phyloP scores from a whole-genome alignment of 202 grass and related monocot species.

The Zoysia matrella region DNA sequence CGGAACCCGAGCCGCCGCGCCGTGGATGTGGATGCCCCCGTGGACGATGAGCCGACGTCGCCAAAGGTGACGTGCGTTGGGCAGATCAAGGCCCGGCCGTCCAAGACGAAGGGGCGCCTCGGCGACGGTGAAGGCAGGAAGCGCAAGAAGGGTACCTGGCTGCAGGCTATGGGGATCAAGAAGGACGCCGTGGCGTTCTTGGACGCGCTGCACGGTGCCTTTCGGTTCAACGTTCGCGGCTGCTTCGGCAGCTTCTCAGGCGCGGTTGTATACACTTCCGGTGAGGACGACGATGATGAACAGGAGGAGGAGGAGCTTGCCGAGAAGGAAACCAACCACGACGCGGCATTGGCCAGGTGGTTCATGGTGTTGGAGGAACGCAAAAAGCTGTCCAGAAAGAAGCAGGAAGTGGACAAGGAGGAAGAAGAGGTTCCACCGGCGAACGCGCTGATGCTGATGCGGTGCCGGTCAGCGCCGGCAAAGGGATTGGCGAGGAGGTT shows the following conservation, averaged over 20 bases:
- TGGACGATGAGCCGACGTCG: conserved; percentile 70
- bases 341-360: conserved; percentile 72
- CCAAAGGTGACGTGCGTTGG: conserved; percentile 84
- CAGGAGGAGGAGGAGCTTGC: conserved; percentile 23
- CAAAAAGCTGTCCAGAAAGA: conserved; percentile 42
- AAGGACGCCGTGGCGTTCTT: conserved; percentile 70
- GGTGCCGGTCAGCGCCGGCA: conserved; percentile 70
- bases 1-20: conserved; percentile 48
- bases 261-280: conserved; percentile 65
- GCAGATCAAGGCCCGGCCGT: conserved; percentile 76
- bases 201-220: conserved; percentile 62
- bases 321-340: conserved; percentile 49
- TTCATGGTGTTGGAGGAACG: conserved; percentile 81
- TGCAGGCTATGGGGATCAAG: conserved; percentile 73
- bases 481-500: conserved; percentile 62
- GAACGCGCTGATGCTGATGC: conserved; percentile 88
- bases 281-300: conserved; percentile 66
- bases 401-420: conserved; percentile 34
- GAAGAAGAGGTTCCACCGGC: conserved; percentile 54
- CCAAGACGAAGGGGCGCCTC: conserved; percentile 50
- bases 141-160: conserved; percentile 66
- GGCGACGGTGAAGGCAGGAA: conserved; percentile 31
- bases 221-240: conserved; percentile 71
- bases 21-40: conserved; percentile 6
- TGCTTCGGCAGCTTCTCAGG: conserved; percentile 73